Conservation (phyloP, 2,329 filamentous ascomycete species). For the Neurospora sp. region DNA sequence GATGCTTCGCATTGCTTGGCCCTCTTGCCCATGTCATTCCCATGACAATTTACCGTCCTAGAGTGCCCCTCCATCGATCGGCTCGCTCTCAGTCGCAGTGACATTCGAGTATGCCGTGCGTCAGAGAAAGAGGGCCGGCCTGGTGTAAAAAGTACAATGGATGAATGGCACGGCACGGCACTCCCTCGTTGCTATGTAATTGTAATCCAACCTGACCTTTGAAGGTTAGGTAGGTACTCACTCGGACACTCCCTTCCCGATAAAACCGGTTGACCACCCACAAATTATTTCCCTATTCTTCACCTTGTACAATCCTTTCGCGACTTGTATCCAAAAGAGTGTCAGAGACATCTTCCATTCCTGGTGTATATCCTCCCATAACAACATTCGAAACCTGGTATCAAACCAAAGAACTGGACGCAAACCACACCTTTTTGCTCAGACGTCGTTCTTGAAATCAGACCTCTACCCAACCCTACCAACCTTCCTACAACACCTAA, state of each 20-base stretch:
- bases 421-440: background rate
- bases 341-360: background rate
- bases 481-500: conserved; percentile 1
- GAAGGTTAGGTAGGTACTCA: background rate
- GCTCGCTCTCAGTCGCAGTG: background rate
- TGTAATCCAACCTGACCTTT: background rate
- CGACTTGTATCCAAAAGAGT: background rate
- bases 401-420: background rate
- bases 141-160: background rate
- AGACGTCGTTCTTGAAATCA: background rate
- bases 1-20: background rate
- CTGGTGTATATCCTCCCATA: background rate
- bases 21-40: background rate
- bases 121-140: background rate
- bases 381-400: background rate
- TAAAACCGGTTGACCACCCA: background rate
- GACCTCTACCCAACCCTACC: background rate
- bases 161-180: background rate
- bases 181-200: background rate
- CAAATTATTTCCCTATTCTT: background rate
- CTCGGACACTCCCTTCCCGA: background rate
- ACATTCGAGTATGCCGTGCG: background rate
- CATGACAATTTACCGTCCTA: too few species aligned
- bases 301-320: background rate
- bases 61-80: background rate